Conservation (phyloP, 2,329 filamentous ascomycete genomes). For the Aspergillus chevalieri region DNA sequence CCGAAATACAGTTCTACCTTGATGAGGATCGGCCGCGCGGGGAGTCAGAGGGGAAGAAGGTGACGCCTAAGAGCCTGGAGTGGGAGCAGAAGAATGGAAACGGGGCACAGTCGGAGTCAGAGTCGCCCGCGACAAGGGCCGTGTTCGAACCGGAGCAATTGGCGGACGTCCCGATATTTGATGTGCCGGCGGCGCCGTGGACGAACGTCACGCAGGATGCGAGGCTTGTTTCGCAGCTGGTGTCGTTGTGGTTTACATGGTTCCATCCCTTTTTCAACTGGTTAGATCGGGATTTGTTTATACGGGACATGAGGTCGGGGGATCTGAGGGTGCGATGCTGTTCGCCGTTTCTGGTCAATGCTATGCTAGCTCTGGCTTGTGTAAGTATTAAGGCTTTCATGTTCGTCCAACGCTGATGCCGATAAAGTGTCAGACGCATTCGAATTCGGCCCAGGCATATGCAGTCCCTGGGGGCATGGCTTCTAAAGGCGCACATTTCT, state of each 20-base stretch:
- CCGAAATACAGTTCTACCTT: conserved; percentile 21
- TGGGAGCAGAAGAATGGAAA: conserved; percentile 13
- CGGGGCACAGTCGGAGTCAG: conserved; percentile 10
- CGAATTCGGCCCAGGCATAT: conserved; percentile 20
- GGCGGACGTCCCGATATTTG: conserved; percentile 14
- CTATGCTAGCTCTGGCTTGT: conserved; percentile 26
- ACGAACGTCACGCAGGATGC: conserved; percentile 19
- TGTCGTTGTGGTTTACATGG: conserved; percentile 28
- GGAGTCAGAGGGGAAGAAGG: conserved; percentile 11
- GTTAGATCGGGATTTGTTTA: conserved; percentile 28
- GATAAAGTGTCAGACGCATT: conserved; percentile 17
- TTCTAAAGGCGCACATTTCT: conserved; percentile 25
- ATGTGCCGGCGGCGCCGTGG: conserved; percentile 25
- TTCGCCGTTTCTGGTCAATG: conserved; percentile 32
- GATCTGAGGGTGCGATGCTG: conserved; percentile 22
- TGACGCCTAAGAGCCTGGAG: conserved; percentile 13
- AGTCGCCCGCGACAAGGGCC: conserved; percentile 6
- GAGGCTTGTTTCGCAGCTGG: conserved; percentile 25
- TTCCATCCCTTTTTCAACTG: conserved; percentile 25
- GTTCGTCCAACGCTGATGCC: background rate
- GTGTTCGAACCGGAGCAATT: conserved; percentile 13
- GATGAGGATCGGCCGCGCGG: conserved; percentile 15
- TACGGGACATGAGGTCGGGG: conserved; percentile 29
- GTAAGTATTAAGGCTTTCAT: conserved; percentile 13
- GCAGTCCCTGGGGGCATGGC: conserved; percentile 11